Conservation (phyloP, 257 asterid species). For the Parsonsia alboflavescens region DNA sequence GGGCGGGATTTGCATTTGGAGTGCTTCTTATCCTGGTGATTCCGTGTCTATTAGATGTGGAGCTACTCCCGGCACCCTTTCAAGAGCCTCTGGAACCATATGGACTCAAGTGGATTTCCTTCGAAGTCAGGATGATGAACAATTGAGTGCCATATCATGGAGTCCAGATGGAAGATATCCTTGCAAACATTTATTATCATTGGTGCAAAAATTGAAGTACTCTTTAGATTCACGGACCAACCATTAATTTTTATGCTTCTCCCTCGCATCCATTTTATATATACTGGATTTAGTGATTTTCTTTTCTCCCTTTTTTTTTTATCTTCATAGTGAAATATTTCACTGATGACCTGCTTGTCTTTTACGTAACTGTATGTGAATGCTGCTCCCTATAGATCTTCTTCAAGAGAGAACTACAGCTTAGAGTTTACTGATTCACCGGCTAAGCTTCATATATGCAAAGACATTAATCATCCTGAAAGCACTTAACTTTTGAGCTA, state of each 20-base stretch:
- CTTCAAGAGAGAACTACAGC: neutral
- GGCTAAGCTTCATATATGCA: neutral
- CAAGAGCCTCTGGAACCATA: constrained; percentile 68
- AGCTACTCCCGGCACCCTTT: constrained; percentile 56
- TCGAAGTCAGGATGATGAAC: constrained; percentile 63
- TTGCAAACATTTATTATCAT: neutral
- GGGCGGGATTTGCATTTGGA: constrained; percentile 96
- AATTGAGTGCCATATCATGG: constrained; percentile 86
- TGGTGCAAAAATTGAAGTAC: neutral
- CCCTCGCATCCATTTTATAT: neutral
- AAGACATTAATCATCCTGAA: neutral
- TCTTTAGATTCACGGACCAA: neutral
- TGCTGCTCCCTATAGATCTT: neutral
- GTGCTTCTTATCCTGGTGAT: constrained; percentile 86
- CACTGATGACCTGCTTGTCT: neutral
- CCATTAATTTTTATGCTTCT: neutral
- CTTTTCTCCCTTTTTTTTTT: neutral
- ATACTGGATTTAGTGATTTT: neutral
- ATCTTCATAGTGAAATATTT: neutral
- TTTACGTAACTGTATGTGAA: neutral
- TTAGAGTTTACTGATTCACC: neutral
- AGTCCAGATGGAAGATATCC: constrained; percentile 99
- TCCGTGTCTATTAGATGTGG: constrained; percentile 76
- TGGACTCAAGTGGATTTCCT: constrained; percentile 94
- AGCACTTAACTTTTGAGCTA: neutral